Evolutionary conservation across 495 filamentous ascomycete genomes (phyloP).

Genomic region (Penicillium ucsense): DNA sequence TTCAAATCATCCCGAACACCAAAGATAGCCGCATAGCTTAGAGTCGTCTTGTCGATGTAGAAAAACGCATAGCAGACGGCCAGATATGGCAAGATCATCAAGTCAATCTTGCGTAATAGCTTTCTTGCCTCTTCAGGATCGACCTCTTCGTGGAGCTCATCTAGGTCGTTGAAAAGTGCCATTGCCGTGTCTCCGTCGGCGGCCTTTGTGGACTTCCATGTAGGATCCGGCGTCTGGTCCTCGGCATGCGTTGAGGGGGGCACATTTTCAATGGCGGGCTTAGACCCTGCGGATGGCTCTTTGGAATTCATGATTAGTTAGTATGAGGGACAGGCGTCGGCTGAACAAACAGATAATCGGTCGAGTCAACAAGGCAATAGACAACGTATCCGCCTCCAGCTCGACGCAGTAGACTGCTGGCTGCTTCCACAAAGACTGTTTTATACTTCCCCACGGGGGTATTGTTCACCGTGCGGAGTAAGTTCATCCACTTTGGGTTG

Average conservation of each 20-base stretch:
- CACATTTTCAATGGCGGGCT: conserved; percentile 13
- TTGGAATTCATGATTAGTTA: no score
- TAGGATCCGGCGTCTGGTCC: conserved; percentile 10
- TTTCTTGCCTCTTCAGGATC: conserved; percentile 39
- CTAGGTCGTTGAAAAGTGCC: conserved; percentile 32
- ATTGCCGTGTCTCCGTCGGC: conserved; percentile 37
- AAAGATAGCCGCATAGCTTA: conserved; percentile 51
- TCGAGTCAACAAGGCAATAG: no score
- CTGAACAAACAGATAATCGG: no score
- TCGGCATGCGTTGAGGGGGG: conserved; percentile 20
- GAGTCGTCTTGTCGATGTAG: conserved; percentile 50
- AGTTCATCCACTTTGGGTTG: no score
- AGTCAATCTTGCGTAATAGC: conserved; percentile 47
- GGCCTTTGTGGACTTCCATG: conserved; percentile 20
- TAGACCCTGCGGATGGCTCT: conserved; percentile 12
- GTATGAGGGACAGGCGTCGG: no score
- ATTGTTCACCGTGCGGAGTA: no score
- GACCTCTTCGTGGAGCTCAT: conserved; percentile 35
- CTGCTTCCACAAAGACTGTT: no score
- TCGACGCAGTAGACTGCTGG: no score
- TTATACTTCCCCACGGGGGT: no score
- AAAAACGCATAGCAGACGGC: conserved; percentile 53
- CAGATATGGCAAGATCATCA: conserved; percentile 40
- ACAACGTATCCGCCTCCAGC: no score
- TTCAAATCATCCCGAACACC: conserved; percentile 41